Evolutionary conservation across 108 stramenopile species (phyloP), one percentile per base, ranked within the genome.

Genomic region (Chaetoceros muelleri): DNA sequence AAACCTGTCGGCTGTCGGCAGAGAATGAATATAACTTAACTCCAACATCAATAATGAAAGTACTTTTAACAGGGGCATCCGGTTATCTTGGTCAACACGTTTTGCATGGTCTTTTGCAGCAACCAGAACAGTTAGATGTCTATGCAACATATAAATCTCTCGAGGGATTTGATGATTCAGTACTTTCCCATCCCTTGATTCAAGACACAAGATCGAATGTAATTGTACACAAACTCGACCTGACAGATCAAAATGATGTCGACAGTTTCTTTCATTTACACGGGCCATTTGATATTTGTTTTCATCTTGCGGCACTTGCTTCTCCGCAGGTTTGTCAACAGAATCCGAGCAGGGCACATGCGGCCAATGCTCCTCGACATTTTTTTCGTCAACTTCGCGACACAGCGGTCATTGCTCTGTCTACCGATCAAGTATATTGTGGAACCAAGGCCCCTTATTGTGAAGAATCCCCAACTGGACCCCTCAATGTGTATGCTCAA

Each of bases 371-470:
- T 31, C 87, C 87, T 0, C 28, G 57, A 18, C 30, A 48, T 2
- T 74, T 90, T 45, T 62, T 85, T 22, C 34, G 50, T 24, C 55
- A 58, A 10, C 21, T 74, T 1, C 27, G 48, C 18, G 25, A 30
- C 21, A 45, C 71, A 24, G 54, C 67, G 0, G 46, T 68, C n/a
- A 66, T 85, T 52, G 84, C 76, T n/a, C 48, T 85, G 24, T 90
- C 87, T 2, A 90, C 84, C 19, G 87, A 90, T 73, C 87, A 90
- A 69, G 87, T 85, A 1, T 90, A 84, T 52, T 65, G 78, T 52
- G 87, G 87, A 17, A 70, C 48, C 0, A 64, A 80, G 27, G 28
- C 26, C 10, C 61, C 54, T 58, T 79, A 78, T 49, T 17, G 59
- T 7, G 81, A 81, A 57, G 69, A 71, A 24, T 52, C 16, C 1